Conservation (phyloP, 805 yeast species). For the Yamadazyma tumulicola region DNA sequence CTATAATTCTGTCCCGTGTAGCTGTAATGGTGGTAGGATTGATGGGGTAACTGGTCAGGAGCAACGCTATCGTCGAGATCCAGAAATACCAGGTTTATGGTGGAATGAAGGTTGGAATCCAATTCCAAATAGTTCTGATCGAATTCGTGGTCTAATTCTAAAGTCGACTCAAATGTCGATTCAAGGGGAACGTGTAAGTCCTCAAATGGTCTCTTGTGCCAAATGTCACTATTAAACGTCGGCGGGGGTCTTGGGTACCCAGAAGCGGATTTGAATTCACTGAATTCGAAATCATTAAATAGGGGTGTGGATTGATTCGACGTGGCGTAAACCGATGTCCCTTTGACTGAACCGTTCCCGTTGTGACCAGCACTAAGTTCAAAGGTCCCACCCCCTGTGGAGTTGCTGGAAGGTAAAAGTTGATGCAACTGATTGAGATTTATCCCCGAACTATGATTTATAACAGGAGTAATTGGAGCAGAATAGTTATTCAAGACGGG, state of each 20-base stretch:
- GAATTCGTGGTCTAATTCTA: constrained; percentile 5
- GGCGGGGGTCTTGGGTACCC: constrained; percentile 2
- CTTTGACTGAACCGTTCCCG: too few relatives aligned
- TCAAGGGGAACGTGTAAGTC: constrained; percentile 4
- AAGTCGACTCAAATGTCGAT: constrained; percentile 6
- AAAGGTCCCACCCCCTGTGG: too few relatives aligned
- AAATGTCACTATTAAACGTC: constrained; percentile 3
- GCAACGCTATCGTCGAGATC: constrained; percentile 1
- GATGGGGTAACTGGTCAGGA: constrained; percentile 5
- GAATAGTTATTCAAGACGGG: constrained; percentile 9
- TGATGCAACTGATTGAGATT: constrained; percentile 1
- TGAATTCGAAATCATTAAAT: constrained; percentile 13
- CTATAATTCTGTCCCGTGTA: background rate
- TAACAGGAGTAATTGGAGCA: constrained; percentile 14
- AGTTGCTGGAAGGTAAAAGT: too few relatives aligned
- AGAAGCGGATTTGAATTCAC: constrained; percentile 4
- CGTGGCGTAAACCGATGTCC: too few relatives aligned
- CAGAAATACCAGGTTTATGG: constrained; percentile 4
- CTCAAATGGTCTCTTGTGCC: constrained; percentile 1
- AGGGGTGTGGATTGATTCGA: constrained; percentile 10
- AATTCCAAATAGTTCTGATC: constrained; percentile 4
- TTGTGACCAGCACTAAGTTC: too few relatives aligned
- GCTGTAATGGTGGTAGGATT: background rate
- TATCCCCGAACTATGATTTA: constrained; percentile 4
- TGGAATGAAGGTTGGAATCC: constrained; percentile 4